Evolutionary conservation across 2,329 filamentous ascomycete genomes (phyloP), one percentile per base, ranked within the genome.

Genomic region (Trichoderma endophyticum): DNA sequence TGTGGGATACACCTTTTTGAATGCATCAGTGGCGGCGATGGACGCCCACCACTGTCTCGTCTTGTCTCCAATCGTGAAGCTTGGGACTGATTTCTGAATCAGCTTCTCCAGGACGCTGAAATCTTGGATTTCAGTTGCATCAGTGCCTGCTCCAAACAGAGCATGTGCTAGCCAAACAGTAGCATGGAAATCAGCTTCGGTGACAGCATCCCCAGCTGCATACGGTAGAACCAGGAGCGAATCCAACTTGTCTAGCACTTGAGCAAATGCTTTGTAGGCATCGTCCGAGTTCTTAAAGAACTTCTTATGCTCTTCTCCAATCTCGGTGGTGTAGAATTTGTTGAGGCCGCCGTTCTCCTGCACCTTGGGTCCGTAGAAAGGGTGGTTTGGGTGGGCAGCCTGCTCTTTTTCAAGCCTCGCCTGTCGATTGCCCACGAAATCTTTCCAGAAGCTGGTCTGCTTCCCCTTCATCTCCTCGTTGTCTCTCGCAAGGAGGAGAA

Each of bases 151-250:
- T 57, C 43, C 66, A 6, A 7, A 60, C 71, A 76, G 70, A 26
- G 74, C 74, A 28, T 76, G 74, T 2, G 75, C 56, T n/a, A 75
- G 62, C 73, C 72, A 75, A 24, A 73, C 66, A n/a, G 71, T 68
- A 18, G 68, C 57, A 26, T 76, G 74, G 12, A 74, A 70, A 15
- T 76, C 74, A 18, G 74, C 74, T 60, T 76, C 74, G 6, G 74
- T 71, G 32, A 75, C 11, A 8, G 36, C n/a, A 14, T 72, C 56
- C 18, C 75, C 75, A 4, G 73, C 73, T 24, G 75, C 75, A 21
- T 68, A 76, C 1, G 74, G 75, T 2, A 75, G 72, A 4, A 72
- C 73, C 5, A 76, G 64, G 30, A 73, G 60, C 2, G 60, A 32
- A 28, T 76, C 75, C 3, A 76, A 69, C 48, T 70, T 73, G 12